A percentile compares a stretch with the other conserved stretches of the same genome.
These are phyloP conservation scores for Triticum monococcum DNA, from an alignment of 176 grass and related monocot genomes.

Conservation along the genomic window DNA sequence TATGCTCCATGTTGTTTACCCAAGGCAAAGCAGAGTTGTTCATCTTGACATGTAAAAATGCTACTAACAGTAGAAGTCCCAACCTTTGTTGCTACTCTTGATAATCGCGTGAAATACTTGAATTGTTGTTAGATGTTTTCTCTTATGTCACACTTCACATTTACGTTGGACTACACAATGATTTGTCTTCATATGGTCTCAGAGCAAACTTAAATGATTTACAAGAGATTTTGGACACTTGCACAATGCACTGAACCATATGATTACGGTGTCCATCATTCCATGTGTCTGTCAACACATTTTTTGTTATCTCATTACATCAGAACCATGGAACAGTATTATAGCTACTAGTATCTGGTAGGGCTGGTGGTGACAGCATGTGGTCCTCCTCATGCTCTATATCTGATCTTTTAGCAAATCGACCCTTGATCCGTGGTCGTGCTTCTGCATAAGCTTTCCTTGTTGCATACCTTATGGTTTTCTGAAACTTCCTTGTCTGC, in stretches of 20 bases:
- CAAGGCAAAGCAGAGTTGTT: not conserved
- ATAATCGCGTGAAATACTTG: not conserved
- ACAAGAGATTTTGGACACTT: not conserved
- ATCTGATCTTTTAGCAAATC: slow-evolving; percentile 62
- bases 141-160: not conserved
- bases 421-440: slow-evolving; percentile 56
- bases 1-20: not conserved
- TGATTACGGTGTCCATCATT: slow-evolving; percentile 3
- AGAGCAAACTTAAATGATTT: not conserved
- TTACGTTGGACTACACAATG: not conserved
- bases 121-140: slow-evolving; percentile 9
- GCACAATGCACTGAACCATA: not conserved
- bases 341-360: slow-evolving; percentile 24
- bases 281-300: slow-evolving; percentile 7
- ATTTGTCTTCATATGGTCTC: not conserved
- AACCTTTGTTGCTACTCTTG: not conserved
- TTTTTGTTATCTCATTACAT: slow-evolving; percentile 17
- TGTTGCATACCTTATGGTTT: slow-evolving; percentile 54
- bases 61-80: not conserved
- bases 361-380: slow-evolving; percentile 26
- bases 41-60: not conserved
- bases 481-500: slow-evolving; percentile 48
- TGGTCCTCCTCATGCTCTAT: slow-evolving; percentile 41
- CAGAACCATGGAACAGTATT: slow-evolving; percentile 38
- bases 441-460: slow-evolving; percentile 64